Evolutionary conservation across 2,329 filamentous ascomycete genomes (phyloP), one percentile per base, ranked within the genome.

Genomic region (Neoascochyta sp.): DNA sequence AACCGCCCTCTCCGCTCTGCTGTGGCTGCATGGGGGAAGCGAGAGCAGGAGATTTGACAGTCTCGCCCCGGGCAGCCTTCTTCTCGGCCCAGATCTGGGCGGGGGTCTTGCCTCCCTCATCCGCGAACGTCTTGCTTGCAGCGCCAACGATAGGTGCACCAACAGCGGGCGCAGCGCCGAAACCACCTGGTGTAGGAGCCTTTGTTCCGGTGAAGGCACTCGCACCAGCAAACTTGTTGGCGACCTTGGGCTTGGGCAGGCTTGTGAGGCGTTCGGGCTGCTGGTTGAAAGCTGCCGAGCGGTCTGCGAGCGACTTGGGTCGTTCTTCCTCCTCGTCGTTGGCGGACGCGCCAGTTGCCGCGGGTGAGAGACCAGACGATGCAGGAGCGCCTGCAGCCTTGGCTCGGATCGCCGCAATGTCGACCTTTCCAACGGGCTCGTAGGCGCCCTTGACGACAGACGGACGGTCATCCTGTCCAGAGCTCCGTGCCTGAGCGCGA

Each of bases 1-100:
- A 95, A 38, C 86, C 81, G 34, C 67, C 68, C 18, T 72, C 73
- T 39, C 84, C 87, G 53, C 84, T 93, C 55, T 74, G 72, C 60
- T 95, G 87, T 28, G 74, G 71, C 18, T 55, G 47, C 5, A 62
- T 36, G 9, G 52, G 43, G 9, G 29, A 66, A 2, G 55, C 39
- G 25, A 62, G 55, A 23, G 74, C 57, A 12, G 69, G 61, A 28
- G 71, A 62, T 16, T 69, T 66, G 27, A 74, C 67, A 28, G 60
- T 46, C 13, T 75, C 79, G 35, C 81, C 75, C 60, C 92, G 80
- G 39, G 80, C 81, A 20, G 86, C 90, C 70, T 96, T 96, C 70
- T 89, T 94, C 70, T 98, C 92, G 0, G 90, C 90, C 92, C 92
- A 98, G 19, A 95, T 68, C 63, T 98, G 92, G 16, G 92, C 89